Percentiles rank a stretch among this genome's conserved stretches.
These are phyloP conservation scores for Trichomonas vaginalis DNA, from an alignment of 208 protist genomes.

Conservation along the genomic window DNA sequence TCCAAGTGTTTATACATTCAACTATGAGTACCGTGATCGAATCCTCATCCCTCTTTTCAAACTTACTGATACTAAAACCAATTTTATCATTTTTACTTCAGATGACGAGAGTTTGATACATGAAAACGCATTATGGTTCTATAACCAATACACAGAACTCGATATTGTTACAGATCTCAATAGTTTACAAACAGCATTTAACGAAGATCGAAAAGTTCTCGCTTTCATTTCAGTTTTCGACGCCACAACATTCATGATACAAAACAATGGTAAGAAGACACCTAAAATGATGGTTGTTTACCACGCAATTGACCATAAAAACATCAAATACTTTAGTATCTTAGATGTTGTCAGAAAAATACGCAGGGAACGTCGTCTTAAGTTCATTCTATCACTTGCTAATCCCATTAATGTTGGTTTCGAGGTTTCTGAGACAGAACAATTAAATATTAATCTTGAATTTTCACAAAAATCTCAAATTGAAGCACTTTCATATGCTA, in stretches of 20 bases:
- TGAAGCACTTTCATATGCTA: no score
- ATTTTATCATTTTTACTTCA: neutral
- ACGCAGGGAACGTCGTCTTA: neutral
- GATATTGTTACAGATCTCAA: neutral
- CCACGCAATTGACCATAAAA: neutral
- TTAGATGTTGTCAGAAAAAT: neutral
- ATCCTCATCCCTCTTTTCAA: neutral
- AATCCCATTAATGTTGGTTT: neutral
- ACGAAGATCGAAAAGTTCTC: neutral
- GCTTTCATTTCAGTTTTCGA: neutral
- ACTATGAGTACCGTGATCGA: neutral
- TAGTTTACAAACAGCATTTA: neutral
- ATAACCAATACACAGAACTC: neutral
- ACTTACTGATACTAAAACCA: neutral
- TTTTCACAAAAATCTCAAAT: no score
- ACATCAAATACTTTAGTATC: neutral
- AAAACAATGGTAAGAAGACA: neutral
- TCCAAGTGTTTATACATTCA: neutral
- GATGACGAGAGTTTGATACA: neutral
- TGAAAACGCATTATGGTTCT: neutral
- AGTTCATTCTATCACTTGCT: neutral
- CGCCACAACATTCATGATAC: neutral
- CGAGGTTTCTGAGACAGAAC: no score
- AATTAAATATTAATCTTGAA: no score
- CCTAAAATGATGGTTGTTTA: neutral